Evolutionary conservation across 73 alveolate genomes (phyloP).

Genomic region (Uronychia binucleata): DNA sequence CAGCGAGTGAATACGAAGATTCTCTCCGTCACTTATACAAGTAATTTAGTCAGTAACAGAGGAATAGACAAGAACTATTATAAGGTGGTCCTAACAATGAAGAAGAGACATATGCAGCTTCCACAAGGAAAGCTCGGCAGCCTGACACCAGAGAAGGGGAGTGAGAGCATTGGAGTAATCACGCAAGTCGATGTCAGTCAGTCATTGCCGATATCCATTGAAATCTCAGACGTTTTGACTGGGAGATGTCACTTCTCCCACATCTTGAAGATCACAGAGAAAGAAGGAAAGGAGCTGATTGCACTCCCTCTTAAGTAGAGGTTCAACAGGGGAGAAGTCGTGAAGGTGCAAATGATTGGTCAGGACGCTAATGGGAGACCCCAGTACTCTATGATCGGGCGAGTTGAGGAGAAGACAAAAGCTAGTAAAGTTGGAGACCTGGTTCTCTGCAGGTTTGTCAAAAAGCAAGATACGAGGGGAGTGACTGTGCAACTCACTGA

Average conservation of each 20-base stretch:
- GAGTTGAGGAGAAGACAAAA: neutral
- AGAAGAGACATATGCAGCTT: neutral
- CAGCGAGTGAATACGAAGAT: neutral
- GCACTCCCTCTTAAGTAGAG: neutral
- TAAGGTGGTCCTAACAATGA: neutral
- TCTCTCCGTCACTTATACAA: neutral
- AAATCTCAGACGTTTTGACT: neutral
- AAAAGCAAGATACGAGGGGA: slow-evolving; percentile 27
- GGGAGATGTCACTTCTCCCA: neutral
- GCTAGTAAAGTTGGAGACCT: slow-evolving; percentile 2
- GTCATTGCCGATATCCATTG: neutral
- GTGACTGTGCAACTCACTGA: slow-evolving; percentile 37
- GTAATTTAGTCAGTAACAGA: too few species aligned
- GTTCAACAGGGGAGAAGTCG: neutral
- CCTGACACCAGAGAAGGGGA: too few species aligned
- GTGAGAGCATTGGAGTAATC: neutral
- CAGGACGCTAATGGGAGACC: neutral
- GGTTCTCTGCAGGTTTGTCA: slow-evolving; percentile 30
- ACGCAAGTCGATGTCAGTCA: neutral
- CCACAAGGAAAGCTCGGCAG: too few species aligned
- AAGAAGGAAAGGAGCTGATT: neutral
- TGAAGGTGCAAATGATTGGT: neutral
- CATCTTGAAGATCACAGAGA: neutral
- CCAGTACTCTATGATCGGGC: neutral
- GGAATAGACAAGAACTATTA: neutral